Percentiles rank a stretch among this genome's conserved stretches.
These are phyloP conservation scores for Microdochium trichocladiopsis DNA, from an alignment of 2,329 filamentous ascomycete genomes.

Conservation along the genomic window DNA sequence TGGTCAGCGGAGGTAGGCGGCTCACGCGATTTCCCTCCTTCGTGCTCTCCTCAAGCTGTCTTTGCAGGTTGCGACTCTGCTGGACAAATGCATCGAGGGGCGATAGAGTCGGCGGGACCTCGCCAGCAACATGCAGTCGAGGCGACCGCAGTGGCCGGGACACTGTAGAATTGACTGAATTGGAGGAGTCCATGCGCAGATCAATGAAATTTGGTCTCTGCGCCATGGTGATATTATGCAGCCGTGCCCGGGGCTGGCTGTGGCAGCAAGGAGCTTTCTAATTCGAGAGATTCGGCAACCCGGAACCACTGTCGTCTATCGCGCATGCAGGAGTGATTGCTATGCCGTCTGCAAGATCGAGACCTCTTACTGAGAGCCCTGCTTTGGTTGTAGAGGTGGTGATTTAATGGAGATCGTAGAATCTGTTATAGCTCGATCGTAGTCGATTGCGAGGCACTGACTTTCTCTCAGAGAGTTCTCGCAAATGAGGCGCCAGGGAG, in stretches of 20 bases:
- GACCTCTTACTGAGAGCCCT: too few relatives aligned
- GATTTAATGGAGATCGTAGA: too few relatives aligned
- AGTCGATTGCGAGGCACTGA: too few relatives aligned
- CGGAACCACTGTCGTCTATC: too few relatives aligned
- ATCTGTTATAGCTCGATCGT: too few relatives aligned
- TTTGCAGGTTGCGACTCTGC: slow-evolving; percentile 81
- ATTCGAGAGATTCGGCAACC: too few relatives aligned
- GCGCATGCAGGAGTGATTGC: too few relatives aligned
- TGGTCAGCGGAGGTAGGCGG: slow-evolving; percentile 74
- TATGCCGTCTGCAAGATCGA: too few relatives aligned
- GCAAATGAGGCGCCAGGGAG: too few relatives aligned
- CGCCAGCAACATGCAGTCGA: slow-evolving; percentile 68
- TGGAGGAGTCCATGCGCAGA: slow-evolving; percentile 48
- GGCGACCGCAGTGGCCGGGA: slow-evolving; percentile 61
- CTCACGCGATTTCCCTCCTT: slow-evolving; percentile 74
- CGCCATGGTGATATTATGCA: slow-evolving; percentile 34
- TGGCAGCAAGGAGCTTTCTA: neutral
- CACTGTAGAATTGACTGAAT: slow-evolving; percentile 34
- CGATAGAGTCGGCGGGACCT: slow-evolving; percentile 82
- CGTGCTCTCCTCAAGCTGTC: slow-evolving; percentile 74
- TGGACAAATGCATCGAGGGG: slow-evolving; percentile 92
- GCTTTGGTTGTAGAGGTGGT: too few relatives aligned
- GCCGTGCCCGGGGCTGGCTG: neutral
- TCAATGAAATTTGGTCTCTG: slow-evolving; percentile 53
- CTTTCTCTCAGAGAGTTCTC: too few relatives aligned